Evolutionary conservation across 108 stramenopile genomes (phyloP).

Genomic region (Conticribra weissflogii): DNA sequence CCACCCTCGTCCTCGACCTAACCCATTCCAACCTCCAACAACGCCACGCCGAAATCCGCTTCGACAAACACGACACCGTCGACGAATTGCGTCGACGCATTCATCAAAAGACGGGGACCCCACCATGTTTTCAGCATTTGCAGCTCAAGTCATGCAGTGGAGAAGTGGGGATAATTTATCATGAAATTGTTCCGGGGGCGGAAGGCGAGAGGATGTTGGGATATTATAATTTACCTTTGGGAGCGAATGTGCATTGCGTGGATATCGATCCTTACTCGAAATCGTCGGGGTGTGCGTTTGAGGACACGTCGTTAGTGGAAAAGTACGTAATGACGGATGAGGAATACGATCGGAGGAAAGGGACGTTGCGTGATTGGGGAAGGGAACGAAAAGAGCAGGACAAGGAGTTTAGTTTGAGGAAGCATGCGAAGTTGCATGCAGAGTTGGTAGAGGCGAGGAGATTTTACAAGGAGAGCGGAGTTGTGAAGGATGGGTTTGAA

Average conservation of each 20-base stretch:
- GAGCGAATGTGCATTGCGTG: conserved; percentile 89
- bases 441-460: conserved; percentile 74
- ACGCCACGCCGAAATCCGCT: conserved; percentile 93
- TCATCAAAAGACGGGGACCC: conserved; percentile 94
- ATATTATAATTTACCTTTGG: conserved; percentile 79
- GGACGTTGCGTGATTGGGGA: conserved; percentile 92
- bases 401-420: conserved; percentile 77
- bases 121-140: conserved; percentile 86
- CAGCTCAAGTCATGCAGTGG: conserved; percentile 71
- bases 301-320: conserved; percentile 86
- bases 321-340: conserved; percentile 96
- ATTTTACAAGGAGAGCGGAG: conserved; percentile 57
- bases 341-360: conserved; percentile 90
- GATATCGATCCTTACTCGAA: conserved; percentile 92
- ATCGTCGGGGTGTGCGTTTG: conserved; percentile 84
- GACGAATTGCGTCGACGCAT: conserved; percentile 72
- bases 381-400: conserved; percentile 86
- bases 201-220: conserved; percentile 86
- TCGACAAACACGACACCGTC: conserved; percentile 89
- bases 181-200: conserved; percentile 59
- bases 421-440: conserved; percentile 78
- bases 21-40: conserved; percentile 95
- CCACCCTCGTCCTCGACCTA: conserved; percentile 77
- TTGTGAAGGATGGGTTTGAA: conserved; percentile 66
- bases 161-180: conserved; percentile 56